phyloP scores from a whole-genome alignment of 1,139 yeast species.

The Yamadazyma buinensis region DNA sequence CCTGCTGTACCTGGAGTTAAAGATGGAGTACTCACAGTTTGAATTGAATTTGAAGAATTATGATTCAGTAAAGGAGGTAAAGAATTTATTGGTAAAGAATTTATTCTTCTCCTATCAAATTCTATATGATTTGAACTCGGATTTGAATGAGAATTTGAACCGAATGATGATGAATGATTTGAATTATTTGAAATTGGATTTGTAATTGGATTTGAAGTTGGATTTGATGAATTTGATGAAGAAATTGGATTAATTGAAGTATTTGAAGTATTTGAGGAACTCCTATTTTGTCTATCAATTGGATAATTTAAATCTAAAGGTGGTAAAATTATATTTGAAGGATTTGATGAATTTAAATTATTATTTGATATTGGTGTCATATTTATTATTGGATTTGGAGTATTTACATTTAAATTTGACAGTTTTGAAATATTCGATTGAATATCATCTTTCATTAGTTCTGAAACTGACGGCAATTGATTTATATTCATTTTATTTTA shows the following conservation, averaged over 20 bases:
- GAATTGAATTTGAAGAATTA: slow-evolving; percentile 1
- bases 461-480: slow-evolving; percentile 20
- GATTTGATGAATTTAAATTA: too few species aligned
- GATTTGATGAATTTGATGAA: slow-evolving; percentile 6
- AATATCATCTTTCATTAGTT: slow-evolving; percentile 6
- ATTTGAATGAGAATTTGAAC: slow-evolving; percentile 2
- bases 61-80: slow-evolving; percentile 2
- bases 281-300: slow-evolving; percentile 6
- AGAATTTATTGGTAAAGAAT: slow-evolving; percentile 6
- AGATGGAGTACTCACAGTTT: neutral
- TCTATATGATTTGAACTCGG: neutral
- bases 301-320: slow-evolving; percentile 9
- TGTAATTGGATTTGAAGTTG: too few species aligned
- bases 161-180: too few species aligned
- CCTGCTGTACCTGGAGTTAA: slow-evolving; percentile 6
- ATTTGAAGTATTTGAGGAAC: slow-evolving; percentile 7
- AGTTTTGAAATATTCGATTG: neutral
- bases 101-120: slow-evolving; percentile 2
- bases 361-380: too few species aligned
- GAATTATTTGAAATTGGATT: too few species aligned
- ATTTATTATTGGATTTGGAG: slow-evolving; percentile 2
- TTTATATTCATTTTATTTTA: too few species aligned
- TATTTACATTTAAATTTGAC: too few species aligned
- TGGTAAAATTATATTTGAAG: slow-evolving; percentile 5
- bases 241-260: slow-evolving; percentile 8